phyloP scores from a whole-genome alignment of 2,329 filamentous ascomycete genomes.

The Colletotrichum paranaense region DNA sequence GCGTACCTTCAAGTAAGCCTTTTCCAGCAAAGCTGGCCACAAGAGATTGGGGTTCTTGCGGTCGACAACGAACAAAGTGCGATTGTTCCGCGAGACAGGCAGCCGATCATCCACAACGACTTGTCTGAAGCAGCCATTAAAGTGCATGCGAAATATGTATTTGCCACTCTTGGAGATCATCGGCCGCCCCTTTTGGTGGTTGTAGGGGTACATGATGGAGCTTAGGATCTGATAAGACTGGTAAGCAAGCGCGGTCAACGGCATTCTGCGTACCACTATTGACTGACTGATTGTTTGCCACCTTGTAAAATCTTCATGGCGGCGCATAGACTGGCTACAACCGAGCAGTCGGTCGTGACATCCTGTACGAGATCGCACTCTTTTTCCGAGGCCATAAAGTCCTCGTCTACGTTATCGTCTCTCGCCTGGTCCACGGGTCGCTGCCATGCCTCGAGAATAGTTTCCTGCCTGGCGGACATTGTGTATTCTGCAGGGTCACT shows the following conservation, averaged over 20 bases:
- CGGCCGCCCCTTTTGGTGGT: slow-evolving; percentile 67
- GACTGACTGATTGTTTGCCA: slow-evolving; percentile 73
- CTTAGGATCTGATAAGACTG: slow-evolving; percentile 68
- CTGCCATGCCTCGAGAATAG: slow-evolving; percentile 87
- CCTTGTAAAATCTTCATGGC: slow-evolving; percentile 76
- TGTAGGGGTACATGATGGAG: slow-evolving; percentile 80
- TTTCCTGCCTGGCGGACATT: slow-evolving; percentile 78
- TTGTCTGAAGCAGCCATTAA: slow-evolving; percentile 91
- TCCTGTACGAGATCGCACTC: slow-evolving; percentile 92
- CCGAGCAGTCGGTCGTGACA: slow-evolving; percentile 94
- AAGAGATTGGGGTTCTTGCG: slow-evolving; percentile 82
- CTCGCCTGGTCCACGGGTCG: slow-evolving; percentile 75
- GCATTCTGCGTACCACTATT: neutral
- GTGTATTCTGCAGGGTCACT: slow-evolving; percentile 78
- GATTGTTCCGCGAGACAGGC: slow-evolving; percentile 78
- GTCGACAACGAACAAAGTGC: slow-evolving; percentile 89
- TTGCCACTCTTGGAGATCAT: slow-evolving; percentile 81
- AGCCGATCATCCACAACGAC: slow-evolving; percentile 91
- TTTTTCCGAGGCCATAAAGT: slow-evolving; percentile 66
- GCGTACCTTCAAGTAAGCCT: slow-evolving; percentile 94
- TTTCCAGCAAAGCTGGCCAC: slow-evolving; percentile 94
- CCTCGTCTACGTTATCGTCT: slow-evolving; percentile 47
- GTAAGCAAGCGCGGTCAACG: neutral
- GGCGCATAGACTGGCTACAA: slow-evolving; percentile 94
- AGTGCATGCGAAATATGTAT: slow-evolving; percentile 92